A percentile compares a stretch with the other conserved stretches of the same genome.
These are phyloP conservation scores for Davidsoniella australis DNA, from an alignment of 2,329 filamentous ascomycete species.

Conservation along the genomic window DNA sequence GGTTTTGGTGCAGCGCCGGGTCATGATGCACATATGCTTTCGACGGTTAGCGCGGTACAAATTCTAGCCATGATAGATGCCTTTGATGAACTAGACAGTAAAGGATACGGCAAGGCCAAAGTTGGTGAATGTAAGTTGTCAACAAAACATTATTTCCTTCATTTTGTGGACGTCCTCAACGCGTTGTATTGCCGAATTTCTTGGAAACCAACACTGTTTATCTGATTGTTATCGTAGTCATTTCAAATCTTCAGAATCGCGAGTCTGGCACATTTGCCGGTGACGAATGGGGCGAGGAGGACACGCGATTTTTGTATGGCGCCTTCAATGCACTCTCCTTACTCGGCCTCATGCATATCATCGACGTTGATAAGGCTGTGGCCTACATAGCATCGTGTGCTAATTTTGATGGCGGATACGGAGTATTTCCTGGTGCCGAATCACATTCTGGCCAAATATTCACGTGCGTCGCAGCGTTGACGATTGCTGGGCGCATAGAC, in stretches of 20 bases:
- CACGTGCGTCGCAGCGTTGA: conserved; percentile 74
- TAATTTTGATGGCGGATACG: conserved; percentile 92
- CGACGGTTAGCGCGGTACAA: conserved; percentile 88
- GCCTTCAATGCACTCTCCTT: conserved; percentile 82
- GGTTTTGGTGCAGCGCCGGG: conserved; percentile 89
- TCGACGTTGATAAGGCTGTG: conserved; percentile 68
- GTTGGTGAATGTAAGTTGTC: conserved; percentile 59
- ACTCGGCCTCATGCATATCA: conserved; percentile 51
- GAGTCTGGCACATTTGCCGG: conserved; percentile 78
- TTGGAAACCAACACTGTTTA: neutral
- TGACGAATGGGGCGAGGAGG: conserved; percentile 91
- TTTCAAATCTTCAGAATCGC: conserved; percentile 64
- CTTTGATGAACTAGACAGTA: conserved; percentile 61
- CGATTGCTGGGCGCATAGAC: conserved; percentile 68
- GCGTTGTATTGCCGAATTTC: neutral
- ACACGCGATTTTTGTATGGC: conserved; percentile 86
- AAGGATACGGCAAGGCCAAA: conserved; percentile 44
- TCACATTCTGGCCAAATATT: conserved; percentile 93
- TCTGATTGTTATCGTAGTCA: conserved; percentile 31
- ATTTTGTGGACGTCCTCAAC: conserved; percentile 11
- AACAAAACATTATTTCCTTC: neutral
- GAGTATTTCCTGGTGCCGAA: conserved; percentile 75
- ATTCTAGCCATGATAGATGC: conserved; percentile 77
- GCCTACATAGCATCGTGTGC: conserved; percentile 63
- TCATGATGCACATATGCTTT: conserved; percentile 91